Conservation (phyloP, 257 asterid genomes). For the Thymus mandschuricus region DNA sequence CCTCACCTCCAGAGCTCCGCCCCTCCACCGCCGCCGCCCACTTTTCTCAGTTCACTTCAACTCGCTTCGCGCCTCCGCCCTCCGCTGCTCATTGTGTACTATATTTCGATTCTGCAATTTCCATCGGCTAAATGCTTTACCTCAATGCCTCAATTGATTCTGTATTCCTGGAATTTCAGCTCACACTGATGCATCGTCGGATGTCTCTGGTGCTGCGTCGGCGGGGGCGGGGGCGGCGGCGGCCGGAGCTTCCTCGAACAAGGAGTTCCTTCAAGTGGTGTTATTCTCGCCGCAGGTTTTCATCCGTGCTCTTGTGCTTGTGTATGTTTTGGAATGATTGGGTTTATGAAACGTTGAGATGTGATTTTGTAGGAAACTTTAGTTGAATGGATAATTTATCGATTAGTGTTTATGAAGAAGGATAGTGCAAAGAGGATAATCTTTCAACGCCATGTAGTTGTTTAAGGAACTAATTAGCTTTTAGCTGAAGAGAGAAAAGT, state of each 20-base stretch:
- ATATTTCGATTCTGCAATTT: neutral
- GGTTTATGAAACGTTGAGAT: neutral
- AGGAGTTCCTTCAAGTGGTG: constrained; percentile 79
- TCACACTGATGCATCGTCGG: constrained; percentile 49
- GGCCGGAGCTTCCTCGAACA: constrained; percentile 43
- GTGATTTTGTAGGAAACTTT: neutral
- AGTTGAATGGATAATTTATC: constrained; percentile 2
- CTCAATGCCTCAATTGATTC: neutral
- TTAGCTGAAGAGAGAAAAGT: neutral
- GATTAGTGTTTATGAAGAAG: neutral
- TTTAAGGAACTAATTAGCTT: neutral
- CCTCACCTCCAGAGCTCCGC: constrained; percentile 40
- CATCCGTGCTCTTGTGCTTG: neutral
- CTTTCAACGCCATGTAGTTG: too few species aligned
- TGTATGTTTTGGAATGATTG: neutral
- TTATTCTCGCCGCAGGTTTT: constrained; percentile 95
- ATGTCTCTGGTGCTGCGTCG: constrained; percentile 50
- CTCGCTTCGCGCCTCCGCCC: constrained; percentile 35
- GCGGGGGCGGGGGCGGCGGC: constrained; percentile 42
- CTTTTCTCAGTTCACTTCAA: constrained; percentile 32
- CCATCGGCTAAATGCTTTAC: neutral
- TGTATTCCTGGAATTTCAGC: constrained; percentile 43
- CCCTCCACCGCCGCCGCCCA: constrained; percentile 42
- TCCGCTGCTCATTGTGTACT: constrained; percentile 55
- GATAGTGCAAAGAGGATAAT: neutral